A percentile compares a stretch with the other conserved stretches of the same genome.
Conservation (phyloP, 768 basidiomycete species). For the Tylopilus intermedius region DNA sequence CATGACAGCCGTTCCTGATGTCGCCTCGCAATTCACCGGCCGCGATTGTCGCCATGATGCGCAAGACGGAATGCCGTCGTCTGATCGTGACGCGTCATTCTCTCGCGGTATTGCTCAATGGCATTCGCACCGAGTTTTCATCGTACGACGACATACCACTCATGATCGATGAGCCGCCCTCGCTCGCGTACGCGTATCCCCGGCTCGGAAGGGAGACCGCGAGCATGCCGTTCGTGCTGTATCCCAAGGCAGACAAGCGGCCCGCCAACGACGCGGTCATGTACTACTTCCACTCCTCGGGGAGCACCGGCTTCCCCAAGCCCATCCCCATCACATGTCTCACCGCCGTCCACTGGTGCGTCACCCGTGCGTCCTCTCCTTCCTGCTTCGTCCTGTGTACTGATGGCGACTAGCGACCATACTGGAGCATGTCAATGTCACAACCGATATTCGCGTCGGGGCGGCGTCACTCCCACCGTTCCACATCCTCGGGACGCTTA, state of each 20-base stretch:
- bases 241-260: background rate
- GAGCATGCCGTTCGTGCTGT: constrained; percentile 5
- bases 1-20: too few species aligned
- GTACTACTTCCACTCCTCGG: constrained; percentile 46
- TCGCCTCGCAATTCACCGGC: too few species aligned
- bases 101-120: constrained; percentile 28
- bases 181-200: constrained; percentile 12
- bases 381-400: too few species aligned
- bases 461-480: constrained; percentile 21
- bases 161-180: constrained; percentile 12
- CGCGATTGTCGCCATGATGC: too few species aligned
- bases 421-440: constrained; percentile 5
- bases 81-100: constrained; percentile 34
- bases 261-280: constrained; percentile 18
- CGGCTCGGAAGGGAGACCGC: background rate
- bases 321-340: constrained; percentile 35
- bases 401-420: constrained; percentile 2
- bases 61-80: constrained; percentile 34
- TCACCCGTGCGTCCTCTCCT: constrained; percentile 25
- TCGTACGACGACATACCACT: too few species aligned
- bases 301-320: constrained; percentile 46
- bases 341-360: constrained; percentile 30
- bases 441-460: constrained; percentile 1
- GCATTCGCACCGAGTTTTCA: constrained; percentile 9
- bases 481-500: constrained; percentile 16